These are phyloP conservation scores for Osmanthus fragrans DNA, from an alignment of 257 asterid genomes.

Conservation along the genomic window DNA sequence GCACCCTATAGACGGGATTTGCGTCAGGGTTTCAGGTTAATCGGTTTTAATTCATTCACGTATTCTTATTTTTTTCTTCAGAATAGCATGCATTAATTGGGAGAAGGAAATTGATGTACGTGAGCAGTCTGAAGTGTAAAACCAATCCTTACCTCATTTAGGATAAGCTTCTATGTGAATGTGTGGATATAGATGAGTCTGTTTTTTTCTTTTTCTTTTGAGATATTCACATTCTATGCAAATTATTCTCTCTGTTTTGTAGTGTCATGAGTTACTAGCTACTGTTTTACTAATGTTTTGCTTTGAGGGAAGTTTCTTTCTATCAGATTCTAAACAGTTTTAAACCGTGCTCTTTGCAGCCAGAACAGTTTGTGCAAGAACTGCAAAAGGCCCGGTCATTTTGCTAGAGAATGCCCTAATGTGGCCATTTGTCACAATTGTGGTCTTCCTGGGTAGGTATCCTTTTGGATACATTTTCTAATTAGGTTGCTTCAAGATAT, in stretches of 20 bases:
- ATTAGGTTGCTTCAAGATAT: not conserved
- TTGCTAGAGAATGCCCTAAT: slow-evolving; percentile 93
- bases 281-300: not conserved
- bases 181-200: slow-evolving; percentile 4
- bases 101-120: slow-evolving; percentile 32
- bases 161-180: slow-evolving; percentile 3
- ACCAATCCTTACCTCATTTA: slow-evolving; percentile 1
- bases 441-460: slow-evolving; percentile 96
- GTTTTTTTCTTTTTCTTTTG: not conserved
- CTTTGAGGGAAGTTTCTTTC: slow-evolving; percentile 18
- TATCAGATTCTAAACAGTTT: slow-evolving; percentile 1
- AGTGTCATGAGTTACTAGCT: not conserved
- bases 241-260: slow-evolving; percentile 6
- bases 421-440: slow-evolving; percentile 96
- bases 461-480: slow-evolving; percentile 1
- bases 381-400: slow-evolving; percentile 97
- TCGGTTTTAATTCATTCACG: slow-evolving; percentile 48
- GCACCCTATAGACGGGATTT: slow-evolving; percentile 90
- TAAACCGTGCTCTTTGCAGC: slow-evolving; percentile 46
- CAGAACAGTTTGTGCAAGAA: slow-evolving; percentile 83
- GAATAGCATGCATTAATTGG: slow-evolving; percentile 36
- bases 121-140: slow-evolving; percentile 30
- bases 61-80: slow-evolving; percentile 36
- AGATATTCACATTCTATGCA: not conserved
- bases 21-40: slow-evolving; percentile 91